Base-by-base conservation (phyloP, 495 filamentous ascomycete genomes). In the Pyronema omphalodes region DNA sequence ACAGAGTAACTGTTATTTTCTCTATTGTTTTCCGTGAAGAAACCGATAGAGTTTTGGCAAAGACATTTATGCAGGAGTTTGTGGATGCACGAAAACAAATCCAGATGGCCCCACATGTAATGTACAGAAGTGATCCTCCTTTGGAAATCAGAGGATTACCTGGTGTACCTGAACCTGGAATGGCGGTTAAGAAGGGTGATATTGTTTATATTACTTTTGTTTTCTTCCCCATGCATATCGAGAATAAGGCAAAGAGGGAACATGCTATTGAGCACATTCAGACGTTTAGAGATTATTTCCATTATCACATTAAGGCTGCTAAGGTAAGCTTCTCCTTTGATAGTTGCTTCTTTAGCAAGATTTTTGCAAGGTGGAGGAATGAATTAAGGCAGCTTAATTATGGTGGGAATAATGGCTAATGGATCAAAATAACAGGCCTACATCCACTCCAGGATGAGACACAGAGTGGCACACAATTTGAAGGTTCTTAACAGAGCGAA, bases 241-340 rank as follows among this genome's bases (percentile, higher is more conserved):
- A 88, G 4, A 78, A 76, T 3, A 39, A 46, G 19, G 40, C 44
- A 34, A 77, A 86, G 62, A 80, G 91, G 69, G 82, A 85, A 45
- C 89, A 95, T 55, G 89, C 86, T 66, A 96, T 99, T 61, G 94
- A 87, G 37, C 91, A 99, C 64, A 94, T 99, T 60, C 93, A 99
- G 70, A 99, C 89, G 14, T 99, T 99, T 84, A 84, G 91, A 55
- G 93, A 96, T 63, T 96, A 99, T 68, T 99, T 99, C 75, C 91
- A 99, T 68, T 99, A 99, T 68, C 91, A 99, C 70, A 99, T 99
- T 73, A 99, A 99, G 71, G 91, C 91, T 29, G 93, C 89, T 45
- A 96, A 94, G 73, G 81, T 83, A 67, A 53, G 71, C 17, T 18
- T 46, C 18, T 39, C 12, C 19, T 33, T 29, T 7, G 23, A 29